Conservation (phyloP, 148 eudicot species). For the Fagopyrum tataricum region DNA sequence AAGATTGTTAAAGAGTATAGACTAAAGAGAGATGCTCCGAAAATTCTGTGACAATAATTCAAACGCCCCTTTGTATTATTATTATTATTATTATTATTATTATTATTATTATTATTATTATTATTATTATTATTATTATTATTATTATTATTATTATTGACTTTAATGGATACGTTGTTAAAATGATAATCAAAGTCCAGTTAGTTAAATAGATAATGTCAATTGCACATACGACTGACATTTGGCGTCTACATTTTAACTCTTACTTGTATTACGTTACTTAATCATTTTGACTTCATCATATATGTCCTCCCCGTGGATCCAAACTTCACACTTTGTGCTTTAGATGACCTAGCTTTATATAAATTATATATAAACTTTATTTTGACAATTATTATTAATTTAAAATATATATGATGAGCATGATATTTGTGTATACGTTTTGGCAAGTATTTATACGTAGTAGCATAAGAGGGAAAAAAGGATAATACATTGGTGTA, state of each 20-base stretch:
- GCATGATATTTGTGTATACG: too few relatives aligned
- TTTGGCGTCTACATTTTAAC: background rate
- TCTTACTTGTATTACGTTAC: background rate
- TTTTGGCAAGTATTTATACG: background rate
- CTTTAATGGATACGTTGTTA: background rate
- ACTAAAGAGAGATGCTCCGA: background rate
- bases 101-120: too few relatives aligned
- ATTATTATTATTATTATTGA: too few relatives aligned
- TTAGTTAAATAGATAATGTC: background rate
- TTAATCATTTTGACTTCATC: conserved; percentile 3
- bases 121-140: too few relatives aligned
- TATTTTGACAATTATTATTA: too few relatives aligned
- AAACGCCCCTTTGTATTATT: too few relatives aligned
- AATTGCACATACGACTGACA: background rate
- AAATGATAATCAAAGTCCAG: background rate
- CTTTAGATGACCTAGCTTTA: background rate
- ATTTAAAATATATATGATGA: too few relatives aligned
- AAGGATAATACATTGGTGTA: background rate
- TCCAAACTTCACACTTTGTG: background rate
- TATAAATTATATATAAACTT: too few relatives aligned
- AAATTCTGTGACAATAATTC: background rate
- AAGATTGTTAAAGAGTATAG: too few relatives aligned
- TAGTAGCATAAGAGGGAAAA: background rate
- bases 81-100: too few relatives aligned
- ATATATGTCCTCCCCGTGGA: background rate